A percentile compares a stretch with the other conserved stretches of the same genome.
Conservation (phyloP, 768 basidiomycete genomes). For the Favolaschia claudopus region DNA sequence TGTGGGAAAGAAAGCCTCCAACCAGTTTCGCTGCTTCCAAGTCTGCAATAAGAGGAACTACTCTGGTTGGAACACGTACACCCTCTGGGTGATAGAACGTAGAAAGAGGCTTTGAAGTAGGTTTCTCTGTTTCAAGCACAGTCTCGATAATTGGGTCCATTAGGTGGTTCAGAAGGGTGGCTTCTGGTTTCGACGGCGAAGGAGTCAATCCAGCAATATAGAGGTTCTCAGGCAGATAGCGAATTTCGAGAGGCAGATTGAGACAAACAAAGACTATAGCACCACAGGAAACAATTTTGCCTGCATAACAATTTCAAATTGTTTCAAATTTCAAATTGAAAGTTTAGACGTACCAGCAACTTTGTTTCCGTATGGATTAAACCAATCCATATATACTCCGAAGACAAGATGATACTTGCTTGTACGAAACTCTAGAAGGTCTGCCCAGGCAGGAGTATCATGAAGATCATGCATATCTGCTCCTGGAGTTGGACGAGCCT, state of each 20-base stretch:
- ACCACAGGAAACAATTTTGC: conserved; percentile 26
- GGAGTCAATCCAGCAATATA: conserved; percentile 36
- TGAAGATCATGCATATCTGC: conserved; percentile 9
- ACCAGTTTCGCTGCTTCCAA: conserved; percentile 19
- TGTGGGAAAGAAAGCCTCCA: conserved; percentile 21
- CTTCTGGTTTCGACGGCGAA: conserved; percentile 33
- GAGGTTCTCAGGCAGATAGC: conserved; percentile 33
- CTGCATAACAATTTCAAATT: neutral
- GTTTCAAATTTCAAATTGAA: neutral
- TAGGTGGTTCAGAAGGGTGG: conserved; percentile 10
- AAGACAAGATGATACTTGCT: conserved; percentile 29
- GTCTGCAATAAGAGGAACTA: conserved; percentile 26
- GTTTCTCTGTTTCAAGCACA: conserved; percentile 3
- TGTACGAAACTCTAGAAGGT: neutral
- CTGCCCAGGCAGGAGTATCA: conserved; percentile 21
- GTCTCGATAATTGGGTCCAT: conserved; percentile 3
- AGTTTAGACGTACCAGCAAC: conserved; percentile 18
- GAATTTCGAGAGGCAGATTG: conserved; percentile 34
- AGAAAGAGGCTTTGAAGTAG: conserved; percentile 6
- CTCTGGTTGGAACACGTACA: conserved; percentile 8
- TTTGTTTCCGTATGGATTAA: conserved; percentile 32
- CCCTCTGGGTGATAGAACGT: conserved; percentile 22
- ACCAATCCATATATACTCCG: conserved; percentile 36
- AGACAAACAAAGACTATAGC: conserved; percentile 29
- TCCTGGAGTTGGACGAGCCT: neutral